Evolutionary conservation across 2,329 filamentous ascomycete species (phyloP).

Genomic region (Erysiphe pulchra): DNA sequence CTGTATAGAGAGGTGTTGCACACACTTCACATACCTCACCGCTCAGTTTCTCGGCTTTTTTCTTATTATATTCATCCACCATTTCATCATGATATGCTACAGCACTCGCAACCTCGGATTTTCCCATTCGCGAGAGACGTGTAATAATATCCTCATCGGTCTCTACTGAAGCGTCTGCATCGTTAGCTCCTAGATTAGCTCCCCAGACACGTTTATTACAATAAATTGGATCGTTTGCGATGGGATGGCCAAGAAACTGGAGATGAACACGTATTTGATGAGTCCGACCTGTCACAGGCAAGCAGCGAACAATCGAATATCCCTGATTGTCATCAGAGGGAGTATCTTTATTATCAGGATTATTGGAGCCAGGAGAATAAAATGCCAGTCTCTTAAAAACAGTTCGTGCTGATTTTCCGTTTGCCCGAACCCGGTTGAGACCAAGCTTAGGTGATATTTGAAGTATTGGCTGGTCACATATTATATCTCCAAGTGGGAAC

Average conservation of each 20-base stretch:
- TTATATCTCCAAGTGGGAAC: conserved; percentile 74
- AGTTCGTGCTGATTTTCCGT: conserved; percentile 69
- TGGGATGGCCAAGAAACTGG: conserved; percentile 82
- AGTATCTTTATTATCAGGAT: conserved; percentile 16
- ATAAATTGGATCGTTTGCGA: conserved; percentile 94
- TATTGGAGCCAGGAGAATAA: conserved; percentile 32
- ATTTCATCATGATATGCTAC: conserved; percentile 87
- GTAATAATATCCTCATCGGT: conserved; percentile 78
- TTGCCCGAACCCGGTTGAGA: conserved; percentile 79
- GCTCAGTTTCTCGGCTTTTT: conserved; percentile 81
- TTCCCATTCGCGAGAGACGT: conserved; percentile 70
- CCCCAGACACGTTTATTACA: conserved; percentile 87
- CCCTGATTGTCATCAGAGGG: conserved; percentile 24
- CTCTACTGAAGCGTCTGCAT: conserved; percentile 38
- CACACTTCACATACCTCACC: conserved; percentile 62
- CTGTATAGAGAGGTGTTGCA: conserved; percentile 72
- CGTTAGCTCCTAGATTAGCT: conserved; percentile 41
- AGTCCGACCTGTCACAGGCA: conserved; percentile 79
- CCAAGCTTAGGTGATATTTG: conserved; percentile 88
- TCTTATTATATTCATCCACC: conserved; percentile 70
- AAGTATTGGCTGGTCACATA: conserved; percentile 84
- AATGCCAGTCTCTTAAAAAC: conserved; percentile 87
- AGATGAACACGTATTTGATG: conserved; percentile 90
- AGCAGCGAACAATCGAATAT: conserved; percentile 84
- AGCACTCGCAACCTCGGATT: conserved; percentile 73